These are phyloP conservation scores for Kwoniella sp. DNA, from an alignment of 768 basidiomycete species.

Conservation along the genomic window DNA sequence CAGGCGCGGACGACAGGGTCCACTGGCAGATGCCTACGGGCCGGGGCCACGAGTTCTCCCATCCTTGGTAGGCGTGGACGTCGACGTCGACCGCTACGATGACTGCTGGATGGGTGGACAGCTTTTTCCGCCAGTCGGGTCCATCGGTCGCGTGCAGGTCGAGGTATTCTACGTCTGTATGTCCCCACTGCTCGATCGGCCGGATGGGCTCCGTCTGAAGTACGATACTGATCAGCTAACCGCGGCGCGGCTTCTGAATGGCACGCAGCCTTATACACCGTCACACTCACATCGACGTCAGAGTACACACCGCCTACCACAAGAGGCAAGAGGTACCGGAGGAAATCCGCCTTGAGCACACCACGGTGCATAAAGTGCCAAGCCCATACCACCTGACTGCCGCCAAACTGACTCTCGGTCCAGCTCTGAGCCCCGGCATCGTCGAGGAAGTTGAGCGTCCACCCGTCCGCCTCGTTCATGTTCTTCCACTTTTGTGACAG, in stretches of 20 bases:
- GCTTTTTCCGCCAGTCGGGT: constrained; percentile 15
- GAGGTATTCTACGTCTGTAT: constrained; percentile 27
- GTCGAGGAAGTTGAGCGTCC: constrained; percentile 35
- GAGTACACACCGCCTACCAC: constrained; percentile 42
- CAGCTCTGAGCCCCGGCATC: constrained; percentile 30
- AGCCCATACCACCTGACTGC: constrained; percentile 32
- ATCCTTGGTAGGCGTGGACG: constrained; percentile 22
- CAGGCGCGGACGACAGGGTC: constrained; percentile 41
- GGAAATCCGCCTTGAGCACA: constrained; percentile 41
- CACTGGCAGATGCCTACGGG: constrained; percentile 45
- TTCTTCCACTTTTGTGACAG: constrained; percentile 26
- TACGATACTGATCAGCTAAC: neutral
- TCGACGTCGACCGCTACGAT: constrained; percentile 39
- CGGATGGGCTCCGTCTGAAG: constrained; percentile 29
- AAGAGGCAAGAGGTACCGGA: constrained; percentile 39
- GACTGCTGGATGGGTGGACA: constrained; percentile 29
- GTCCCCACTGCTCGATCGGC: constrained; percentile 41
- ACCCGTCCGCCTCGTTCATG: constrained; percentile 31
- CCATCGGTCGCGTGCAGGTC: constrained; percentile 28
- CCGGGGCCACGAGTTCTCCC: constrained; percentile 30
- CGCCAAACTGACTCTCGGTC: constrained; percentile 16
- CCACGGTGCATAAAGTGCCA: constrained; percentile 41
- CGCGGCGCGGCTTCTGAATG: too few relatives aligned
- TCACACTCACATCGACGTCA: constrained; percentile 44
- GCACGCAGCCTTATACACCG: neutral